Evolutionary conservation across 2,329 filamentous ascomycete genomes (phyloP), one percentile per base, ranked within the genome.

Genomic region (Penicillium sp.): DNA sequence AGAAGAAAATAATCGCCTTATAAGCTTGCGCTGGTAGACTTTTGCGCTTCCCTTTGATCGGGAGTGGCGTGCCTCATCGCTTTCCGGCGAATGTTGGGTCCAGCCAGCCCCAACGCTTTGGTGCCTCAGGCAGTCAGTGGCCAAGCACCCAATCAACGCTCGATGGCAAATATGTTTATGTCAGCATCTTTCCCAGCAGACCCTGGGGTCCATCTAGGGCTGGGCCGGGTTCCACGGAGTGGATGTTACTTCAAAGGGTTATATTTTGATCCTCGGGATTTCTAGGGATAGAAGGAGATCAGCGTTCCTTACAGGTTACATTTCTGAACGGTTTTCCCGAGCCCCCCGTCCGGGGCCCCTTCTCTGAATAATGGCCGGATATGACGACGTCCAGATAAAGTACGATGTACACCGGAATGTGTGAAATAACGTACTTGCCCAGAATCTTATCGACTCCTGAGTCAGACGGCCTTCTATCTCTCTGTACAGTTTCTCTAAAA

Each of bases 21-120:
- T 54, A 56, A 38, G 41, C 38, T 54, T 38, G 10, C 31, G 19
- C 47, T 49, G 47, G 52, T 53, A 40, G 53, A 50, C 37, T 31
- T 48, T 59, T 62, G 42, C 29, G 25, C 48, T 48, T 21, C 27
- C 25, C 40, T 50, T 42, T 37, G 33, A 21, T 50, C 50, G 35
- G 51, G 50, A 59, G 63, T 64, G 63, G 63, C 62, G 58, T 59
- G 54, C 49, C 50, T 48, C 52, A 57, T 46, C 45, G 41, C 29
- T 56, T 58, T 54, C 47, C 38, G 40, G 48, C 56, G 50, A 61
- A 63, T 66, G 60, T 71, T 71, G 70, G 69, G 67, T 72, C 67
- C 67, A 38, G 50, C 27, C 43, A 41, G 61, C 62, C 64, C 70
- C 70, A 72, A 72, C 70, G 57, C 64, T 72, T 72, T 71, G 57